Percentiles rank a stretch among this genome's conserved stretches.
phyloP scores from a whole-genome alignment of 2,329 filamentous ascomycete genomes.

The Venturia carpophila region DNA sequence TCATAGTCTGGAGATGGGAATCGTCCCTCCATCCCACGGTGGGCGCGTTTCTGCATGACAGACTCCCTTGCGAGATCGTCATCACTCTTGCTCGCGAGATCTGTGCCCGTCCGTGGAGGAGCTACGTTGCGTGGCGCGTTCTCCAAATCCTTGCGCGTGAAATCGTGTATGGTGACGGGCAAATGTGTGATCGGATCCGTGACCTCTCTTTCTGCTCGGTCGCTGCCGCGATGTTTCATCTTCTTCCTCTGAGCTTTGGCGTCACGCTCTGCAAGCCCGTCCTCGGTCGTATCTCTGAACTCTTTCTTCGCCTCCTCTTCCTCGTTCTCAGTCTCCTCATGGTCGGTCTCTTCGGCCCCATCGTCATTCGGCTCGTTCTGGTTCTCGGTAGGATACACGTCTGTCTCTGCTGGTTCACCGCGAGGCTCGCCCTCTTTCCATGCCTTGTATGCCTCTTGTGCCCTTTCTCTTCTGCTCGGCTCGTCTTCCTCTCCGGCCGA shows the following conservation, averaged over 20 bases:
- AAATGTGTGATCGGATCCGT: slow-evolving; percentile 68
- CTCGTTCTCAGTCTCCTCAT: slow-evolving; percentile 25
- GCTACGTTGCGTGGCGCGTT: slow-evolving; percentile 20
- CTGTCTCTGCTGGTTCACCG: slow-evolving; percentile 23
- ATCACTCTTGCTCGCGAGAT: slow-evolving; percentile 39
- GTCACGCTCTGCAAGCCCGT: slow-evolving; percentile 29
- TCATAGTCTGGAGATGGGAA: slow-evolving; percentile 49
- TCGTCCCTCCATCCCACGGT: slow-evolving; percentile 41
- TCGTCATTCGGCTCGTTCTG: slow-evolving; percentile 9
- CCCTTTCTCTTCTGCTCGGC: slow-evolving; percentile 29
- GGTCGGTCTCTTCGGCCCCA: slow-evolving; percentile 26
- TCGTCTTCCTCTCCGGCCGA: slow-evolving; percentile 25
- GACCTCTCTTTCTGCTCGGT: slow-evolving; percentile 50
- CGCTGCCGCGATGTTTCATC: slow-evolving; percentile 42
- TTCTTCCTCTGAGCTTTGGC: slow-evolving; percentile 42
- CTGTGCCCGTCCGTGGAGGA: slow-evolving; percentile 37
- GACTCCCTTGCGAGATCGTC: slow-evolving; percentile 37
- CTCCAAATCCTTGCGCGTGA: slow-evolving; percentile 54
- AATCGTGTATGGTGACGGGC: slow-evolving; percentile 60
- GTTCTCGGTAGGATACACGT: slow-evolving; percentile 29
- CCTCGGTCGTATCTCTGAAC: slow-evolving; percentile 40
- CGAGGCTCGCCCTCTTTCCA: slow-evolving; percentile 27
- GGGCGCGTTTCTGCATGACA: slow-evolving; percentile 35
- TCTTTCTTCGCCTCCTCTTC: slow-evolving; percentile 24
- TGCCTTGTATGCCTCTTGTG: slow-evolving; percentile 31